Conservation (phyloP, 2,329 filamentous ascomycete genomes). For the Celoporthe dispersa region DNA sequence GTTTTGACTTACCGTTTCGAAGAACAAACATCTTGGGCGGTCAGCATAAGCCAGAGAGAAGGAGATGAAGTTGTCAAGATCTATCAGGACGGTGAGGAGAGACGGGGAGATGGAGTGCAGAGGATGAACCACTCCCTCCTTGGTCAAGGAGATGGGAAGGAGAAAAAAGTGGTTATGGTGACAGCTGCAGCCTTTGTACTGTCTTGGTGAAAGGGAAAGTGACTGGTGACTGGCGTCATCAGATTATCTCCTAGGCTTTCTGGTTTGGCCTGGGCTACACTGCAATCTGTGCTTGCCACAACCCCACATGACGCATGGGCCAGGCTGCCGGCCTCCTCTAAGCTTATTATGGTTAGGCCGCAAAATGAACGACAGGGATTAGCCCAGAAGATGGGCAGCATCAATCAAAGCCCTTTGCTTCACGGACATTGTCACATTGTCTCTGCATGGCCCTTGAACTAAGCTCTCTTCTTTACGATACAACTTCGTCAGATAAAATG, state of each 20-base stretch:
- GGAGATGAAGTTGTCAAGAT: neutral
- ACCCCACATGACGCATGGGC: slow-evolving; percentile 26
- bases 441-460: no score
- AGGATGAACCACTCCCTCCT: neutral
- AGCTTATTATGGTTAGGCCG: neutral
- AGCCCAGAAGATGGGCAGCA: no score
- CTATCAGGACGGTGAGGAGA: neutral
- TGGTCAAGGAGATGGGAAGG: neutral
- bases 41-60: slow-evolving; percentile 19
- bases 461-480: no score
- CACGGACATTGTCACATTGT: neutral
- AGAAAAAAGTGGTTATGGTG: neutral
- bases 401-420: neutral
- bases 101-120: neutral
- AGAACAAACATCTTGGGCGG: slow-evolving; percentile 45
- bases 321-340: neutral
- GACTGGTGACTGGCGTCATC: slow-evolving; percentile 8
- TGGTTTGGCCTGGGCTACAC: neutral
- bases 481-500: no score
- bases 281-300: slow-evolving; percentile 25
- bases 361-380: neutral
- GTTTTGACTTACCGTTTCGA: slow-evolving; percentile 43
- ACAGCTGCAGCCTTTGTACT: neutral
- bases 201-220: slow-evolving; percentile 8
- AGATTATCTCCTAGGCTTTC: neutral